A percentile compares a stretch with the other conserved stretches of the same genome.
These are phyloP conservation scores for Boletus sp. DNA, from an alignment of 768 basidiomycete species.

Conservation along the genomic window DNA sequence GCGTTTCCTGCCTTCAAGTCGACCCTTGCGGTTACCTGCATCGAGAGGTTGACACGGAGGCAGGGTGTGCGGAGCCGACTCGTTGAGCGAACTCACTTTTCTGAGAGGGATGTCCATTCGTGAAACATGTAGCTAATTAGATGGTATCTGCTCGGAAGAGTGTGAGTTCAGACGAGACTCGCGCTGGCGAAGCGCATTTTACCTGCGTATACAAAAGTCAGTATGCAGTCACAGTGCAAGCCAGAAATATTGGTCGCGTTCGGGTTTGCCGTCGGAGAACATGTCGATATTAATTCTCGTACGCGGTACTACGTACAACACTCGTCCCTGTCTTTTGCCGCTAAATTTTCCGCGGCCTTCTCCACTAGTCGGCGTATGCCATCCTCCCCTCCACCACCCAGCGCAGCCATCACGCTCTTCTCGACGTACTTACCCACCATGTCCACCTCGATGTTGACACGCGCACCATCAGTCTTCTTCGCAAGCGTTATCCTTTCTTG, in stretches of 20 bases:
- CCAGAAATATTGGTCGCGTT: not conserved
- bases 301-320: not conserved
- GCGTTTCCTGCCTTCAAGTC: slow-evolving; percentile 36
- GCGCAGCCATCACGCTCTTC: slow-evolving; percentile 72
- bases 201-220: not conserved
- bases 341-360: slow-evolving; percentile 53
- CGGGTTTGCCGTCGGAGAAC: slow-evolving; percentile 4
- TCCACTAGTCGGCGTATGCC: slow-evolving; percentile 50
- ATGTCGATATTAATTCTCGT: not conserved
- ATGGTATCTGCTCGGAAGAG: not conserved
- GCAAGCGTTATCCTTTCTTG: slow-evolving; percentile 83
- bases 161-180: not conserved
- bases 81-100: slow-evolving; percentile 38
- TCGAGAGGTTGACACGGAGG: slow-evolving; percentile 13
- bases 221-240: slow-evolving; percentile 5
- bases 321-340: slow-evolving; percentile 36
- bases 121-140: not conserved
- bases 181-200: not conserved
- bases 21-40: slow-evolving; percentile 54
- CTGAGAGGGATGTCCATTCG: slow-evolving; percentile 41
- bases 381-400: slow-evolving; percentile 52
- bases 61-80: not conserved
- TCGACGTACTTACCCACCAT: slow-evolving; percentile 91
- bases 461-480: slow-evolving; percentile 69
- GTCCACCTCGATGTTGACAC: slow-evolving; percentile 94